Percentiles rank a stretch among this genome's conserved stretches.
These are phyloP conservation scores for Aspergillus sp. DNA, from an alignment of 2,329 filamentous ascomycete genomes.

Conservation along the genomic window DNA sequence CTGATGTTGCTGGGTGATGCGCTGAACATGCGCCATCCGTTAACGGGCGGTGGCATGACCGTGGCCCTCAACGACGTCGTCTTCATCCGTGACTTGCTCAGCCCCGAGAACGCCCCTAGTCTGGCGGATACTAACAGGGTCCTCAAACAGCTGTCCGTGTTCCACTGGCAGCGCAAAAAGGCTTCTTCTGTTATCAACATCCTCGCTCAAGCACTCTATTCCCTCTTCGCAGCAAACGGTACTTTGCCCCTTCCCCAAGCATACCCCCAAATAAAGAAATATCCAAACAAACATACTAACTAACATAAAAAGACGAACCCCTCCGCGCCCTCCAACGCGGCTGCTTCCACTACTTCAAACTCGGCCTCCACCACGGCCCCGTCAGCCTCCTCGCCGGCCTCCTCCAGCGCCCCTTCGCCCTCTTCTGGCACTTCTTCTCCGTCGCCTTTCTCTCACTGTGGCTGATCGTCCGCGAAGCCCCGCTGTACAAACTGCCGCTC, in stretches of 20 bases:
- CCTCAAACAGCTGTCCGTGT: slow-evolving; percentile 58
- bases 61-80: slow-evolving; percentile 91
- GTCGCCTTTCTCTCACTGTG: slow-evolving; percentile 86
- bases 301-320: slow-evolving; percentile 46
- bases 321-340: slow-evolving; percentile 75
- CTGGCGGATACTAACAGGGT: slow-evolving; percentile 62
- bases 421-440: slow-evolving; percentile 89
- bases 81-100: slow-evolving; percentile 64
- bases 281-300: neutral
- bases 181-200: slow-evolving; percentile 90
- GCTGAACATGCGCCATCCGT: slow-evolving; percentile 98
- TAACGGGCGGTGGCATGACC: slow-evolving; percentile 97
- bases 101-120: slow-evolving; percentile 58
- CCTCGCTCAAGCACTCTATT: slow-evolving; percentile 88
- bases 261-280: neutral
- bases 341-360: slow-evolving; percentile 87
- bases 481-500: slow-evolving; percentile 52
- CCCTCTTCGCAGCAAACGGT: slow-evolving; percentile 77
- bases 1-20: slow-evolving; percentile 84
- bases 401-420: slow-evolving; percentile 64
- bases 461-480: slow-evolving; percentile 49
- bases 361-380: slow-evolving; percentile 66
- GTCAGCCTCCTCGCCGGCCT: slow-evolving; percentile 74
- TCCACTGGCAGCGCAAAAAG: slow-evolving; percentile 82
- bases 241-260: slow-evolving; percentile 8